Evolutionary conservation across 148 eudicot species (phyloP).

Genomic region (Tetragonia tetragonoides): DNA sequence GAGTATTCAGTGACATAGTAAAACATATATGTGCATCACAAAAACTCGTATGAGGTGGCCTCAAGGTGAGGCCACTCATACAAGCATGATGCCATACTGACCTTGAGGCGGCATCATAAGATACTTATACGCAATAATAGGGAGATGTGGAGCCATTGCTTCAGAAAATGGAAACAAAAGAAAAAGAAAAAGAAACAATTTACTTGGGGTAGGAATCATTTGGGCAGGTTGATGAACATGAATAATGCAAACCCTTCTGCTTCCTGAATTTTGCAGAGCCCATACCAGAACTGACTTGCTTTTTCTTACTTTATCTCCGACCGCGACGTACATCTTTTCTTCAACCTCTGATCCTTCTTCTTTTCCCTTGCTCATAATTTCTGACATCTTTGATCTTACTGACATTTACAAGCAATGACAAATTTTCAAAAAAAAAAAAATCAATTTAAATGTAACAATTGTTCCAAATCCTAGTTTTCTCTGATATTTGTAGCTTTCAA

Average conservation of each 20-base stretch:
- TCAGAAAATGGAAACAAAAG: neutral
- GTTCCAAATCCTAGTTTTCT: neutral
- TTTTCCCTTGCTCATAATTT: neutral
- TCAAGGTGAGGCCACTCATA: too few species aligned
- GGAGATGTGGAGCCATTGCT: too few species aligned
- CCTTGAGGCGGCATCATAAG: too few species aligned
- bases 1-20: too few species aligned
- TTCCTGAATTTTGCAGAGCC: constrained; percentile 32
- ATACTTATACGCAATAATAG: too few species aligned
- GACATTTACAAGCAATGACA: neutral
- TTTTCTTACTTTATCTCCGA: constrained; percentile 22
- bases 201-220: constrained; percentile 36
- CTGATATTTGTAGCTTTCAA: too few species aligned
- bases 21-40: too few species aligned
- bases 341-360: constrained; percentile 9
- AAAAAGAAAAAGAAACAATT: neutral
- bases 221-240: constrained; percentile 40
- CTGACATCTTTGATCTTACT: neutral
- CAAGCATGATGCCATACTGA: too few species aligned
- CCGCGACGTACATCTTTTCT: constrained; percentile 35
- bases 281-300: constrained; percentile 23
- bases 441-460: neutral
- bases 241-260: constrained; percentile 27
- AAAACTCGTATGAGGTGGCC: too few species aligned
- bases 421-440: neutral